These are phyloP conservation scores for Diaporthe citrichinensis DNA, from an alignment of 2,329 filamentous ascomycete species.

Conservation along the genomic window DNA sequence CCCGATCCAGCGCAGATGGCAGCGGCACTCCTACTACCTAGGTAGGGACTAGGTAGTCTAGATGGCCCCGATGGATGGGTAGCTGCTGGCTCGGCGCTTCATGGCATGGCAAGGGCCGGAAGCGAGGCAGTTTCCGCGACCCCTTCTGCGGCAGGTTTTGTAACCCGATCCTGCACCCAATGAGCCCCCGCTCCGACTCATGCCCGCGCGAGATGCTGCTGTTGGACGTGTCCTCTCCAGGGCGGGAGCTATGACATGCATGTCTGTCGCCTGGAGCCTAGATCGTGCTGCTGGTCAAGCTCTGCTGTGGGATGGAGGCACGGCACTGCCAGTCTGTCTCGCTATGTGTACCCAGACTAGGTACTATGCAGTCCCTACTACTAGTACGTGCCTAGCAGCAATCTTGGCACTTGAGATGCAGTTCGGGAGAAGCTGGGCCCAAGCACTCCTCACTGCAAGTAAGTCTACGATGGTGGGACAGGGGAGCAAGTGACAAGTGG, in stretches of 20 bases:
- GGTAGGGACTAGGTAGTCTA: background rate
- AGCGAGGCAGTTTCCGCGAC: conserved; percentile 22
- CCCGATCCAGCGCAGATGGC: background rate
- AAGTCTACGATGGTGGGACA: background rate
- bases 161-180: conserved; percentile 22
- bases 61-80: background rate
- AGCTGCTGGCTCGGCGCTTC: conserved; percentile 14
- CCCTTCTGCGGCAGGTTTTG: conserved; percentile 20
- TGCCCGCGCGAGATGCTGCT: conserved; percentile 25
- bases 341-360: background rate
- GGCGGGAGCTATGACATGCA: background rate
- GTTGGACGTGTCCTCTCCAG: background rate
- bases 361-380: background rate
- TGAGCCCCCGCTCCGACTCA: conserved; percentile 15
- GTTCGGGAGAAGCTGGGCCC: background rate
- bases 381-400: background rate
- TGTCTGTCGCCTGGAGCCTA: background rate
- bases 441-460: background rate
- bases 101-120: conserved; percentile 26
- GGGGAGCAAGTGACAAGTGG: background rate
- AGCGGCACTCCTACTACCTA: conserved; percentile 1
- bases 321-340: background rate
- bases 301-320: conserved; percentile 1
- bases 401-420: background rate
- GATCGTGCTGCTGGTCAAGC: background rate